Evolutionary conservation across 805 yeast species (phyloP), one percentile per base, ranked within the genome.

Genomic region (Cyberlindnera maritima): DNA sequence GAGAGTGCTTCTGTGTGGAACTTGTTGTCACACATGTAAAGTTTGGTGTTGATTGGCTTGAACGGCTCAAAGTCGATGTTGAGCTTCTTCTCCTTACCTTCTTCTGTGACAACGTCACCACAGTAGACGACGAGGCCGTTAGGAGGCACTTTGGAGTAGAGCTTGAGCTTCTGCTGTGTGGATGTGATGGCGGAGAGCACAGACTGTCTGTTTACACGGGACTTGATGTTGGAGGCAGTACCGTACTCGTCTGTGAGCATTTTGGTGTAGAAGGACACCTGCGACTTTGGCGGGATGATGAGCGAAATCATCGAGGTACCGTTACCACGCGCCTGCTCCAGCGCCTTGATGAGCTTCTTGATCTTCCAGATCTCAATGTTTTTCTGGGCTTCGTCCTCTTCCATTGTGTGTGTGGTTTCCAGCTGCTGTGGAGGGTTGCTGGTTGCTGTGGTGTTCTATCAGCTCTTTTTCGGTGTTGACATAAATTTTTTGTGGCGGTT

Each of bases 311-410:
- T 94, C 20, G 99, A 94, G 39, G 99, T 94, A 70, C 99, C 99
- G 67, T 92, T 94, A 69, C 99, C 99, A 69, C 97, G 81, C 44
- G 98, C 98, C 61, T 72, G 74, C 66, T 94, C 94, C 59, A 94
- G 78, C 50, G 85, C 80, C 70, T 87, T 87, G 77, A 91, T 80
- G 70, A 89, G 78, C 73, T 94, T 94, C 77, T 91, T 92, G 77
- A 94, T 83, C 82, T 94, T 94, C 99, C 99, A 94, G 76, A 94
- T 91, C 75, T 94, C 96, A 66, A 94, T 92, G 74, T 91, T 92
- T 74, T 88, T 90, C 67, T 94, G 99, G 44, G 96, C 94, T 57
- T 89, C 96, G 55, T 61, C 65, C 51, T 82, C 75, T 58, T 82
- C 47, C 47, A 42, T 41, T 32, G n/a, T 39, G 21, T 21, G 12